Evolutionary conservation across 2,329 filamentous ascomycete genomes (phyloP).

Genomic region (Helicocarpus griseus): DNA sequence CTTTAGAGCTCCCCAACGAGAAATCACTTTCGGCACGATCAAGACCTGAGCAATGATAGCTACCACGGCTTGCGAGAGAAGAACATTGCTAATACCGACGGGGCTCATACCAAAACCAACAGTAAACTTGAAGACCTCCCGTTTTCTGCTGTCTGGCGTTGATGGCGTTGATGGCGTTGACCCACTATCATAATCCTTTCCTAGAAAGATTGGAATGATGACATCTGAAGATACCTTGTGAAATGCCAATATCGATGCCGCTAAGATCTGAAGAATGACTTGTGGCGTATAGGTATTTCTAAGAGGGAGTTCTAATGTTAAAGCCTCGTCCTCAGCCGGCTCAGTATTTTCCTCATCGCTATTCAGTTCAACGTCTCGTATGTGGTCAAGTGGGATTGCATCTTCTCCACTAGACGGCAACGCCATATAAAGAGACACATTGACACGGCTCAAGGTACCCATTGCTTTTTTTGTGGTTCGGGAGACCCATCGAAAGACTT

Average conservation of each 20-base stretch:
- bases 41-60: slow-evolving; percentile 5
- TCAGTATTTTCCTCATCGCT: neutral
- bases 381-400: neutral
- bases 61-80: slow-evolving; percentile 6
- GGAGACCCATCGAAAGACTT: neutral
- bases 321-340: neutral
- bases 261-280: slow-evolving; percentile 8
- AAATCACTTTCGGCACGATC: slow-evolving; percentile 2
- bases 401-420: neutral
- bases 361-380: neutral
- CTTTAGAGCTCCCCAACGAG: slow-evolving; percentile 3
- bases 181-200: too few relatives aligned
- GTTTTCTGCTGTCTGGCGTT: too few relatives aligned
- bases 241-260: slow-evolving; percentile 6
- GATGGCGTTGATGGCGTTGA: too few relatives aligned
- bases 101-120: slow-evolving; percentile 6
- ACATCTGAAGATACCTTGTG: slow-evolving; percentile 8
- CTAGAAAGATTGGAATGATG: slow-evolving; percentile 6
- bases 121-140: neutral
- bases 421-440: neutral
- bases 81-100: slow-evolving; percentile 4
- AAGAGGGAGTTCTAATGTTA: neutral
- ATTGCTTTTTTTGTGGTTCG: neutral
- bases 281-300: neutral
- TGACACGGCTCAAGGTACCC: neutral